Base-by-base conservation (phyloP, 1,139 yeast species). In the Tardiomyces digboiensis region DNA sequence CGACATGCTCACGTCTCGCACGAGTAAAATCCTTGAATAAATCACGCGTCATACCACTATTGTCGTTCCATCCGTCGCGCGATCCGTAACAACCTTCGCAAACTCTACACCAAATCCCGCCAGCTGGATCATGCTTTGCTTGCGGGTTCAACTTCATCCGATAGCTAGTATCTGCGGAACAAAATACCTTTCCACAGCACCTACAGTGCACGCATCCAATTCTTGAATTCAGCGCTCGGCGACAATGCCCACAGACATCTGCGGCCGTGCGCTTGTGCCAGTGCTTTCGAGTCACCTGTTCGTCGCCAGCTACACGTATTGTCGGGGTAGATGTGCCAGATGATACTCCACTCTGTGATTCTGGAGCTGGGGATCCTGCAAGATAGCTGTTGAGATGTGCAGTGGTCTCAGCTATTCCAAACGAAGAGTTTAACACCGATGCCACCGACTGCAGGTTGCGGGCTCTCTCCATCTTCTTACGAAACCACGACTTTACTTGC, bases 21-120 rank as follows among this genome's bases (percentile, higher is more conserved):
- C 43, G 40, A 3, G 44, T 46, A 54, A 82, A 88, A 0, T 49
- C 50, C 0, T 33, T 45, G 0, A 86, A 76, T 33, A 71, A 53
- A 54, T 84, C 86, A 10, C 58, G 50, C 1, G 51, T 44, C 1
- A 55, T 47, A 0, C 77, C 79, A 36, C 61, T 59, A 2, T 53
- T 52, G 44, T 67, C 74, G 16, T 60, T 56, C 54, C 79, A 72
- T 3, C 82, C 83, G 2, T 82, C 80, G 47, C 80, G 76, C 1
- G 60, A 51, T 33, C 59, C 58, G 57, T 72, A 84, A 59, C 97
- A 88, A 1, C 53, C 53, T 38, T 71, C 66, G 59, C 97, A 88
- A 48, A 86, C 82, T 40, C 82, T 67, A 42, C 80, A 70, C 91
- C 91, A 82, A 4, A 68, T 63, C 0, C 94, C 94, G 21, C 60